phyloP scores from a whole-genome alignment of 345 rosid genomes.

The Turritis glabra region DNA sequence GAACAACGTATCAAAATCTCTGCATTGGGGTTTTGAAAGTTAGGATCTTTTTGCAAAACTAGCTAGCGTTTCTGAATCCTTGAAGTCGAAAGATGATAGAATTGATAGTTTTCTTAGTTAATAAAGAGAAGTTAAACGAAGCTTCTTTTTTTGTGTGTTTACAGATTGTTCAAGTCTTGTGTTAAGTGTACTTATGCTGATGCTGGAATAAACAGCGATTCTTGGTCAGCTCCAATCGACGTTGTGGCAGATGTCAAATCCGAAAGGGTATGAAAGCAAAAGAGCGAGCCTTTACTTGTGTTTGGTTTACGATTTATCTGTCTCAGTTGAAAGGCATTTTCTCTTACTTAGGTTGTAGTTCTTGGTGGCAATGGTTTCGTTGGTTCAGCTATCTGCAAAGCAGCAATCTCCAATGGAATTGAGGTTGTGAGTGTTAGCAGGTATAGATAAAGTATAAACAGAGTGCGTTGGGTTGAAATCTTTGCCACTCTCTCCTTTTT shows the following conservation, averaged over 20 bases:
- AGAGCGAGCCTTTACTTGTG: background rate
- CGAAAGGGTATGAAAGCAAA: conserved; percentile 57
- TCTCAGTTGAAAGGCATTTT: conserved; percentile 2
- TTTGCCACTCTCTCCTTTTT: background rate
- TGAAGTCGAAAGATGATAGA: background rate
- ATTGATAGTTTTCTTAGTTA: background rate
- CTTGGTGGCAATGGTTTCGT: conserved; percentile 90
- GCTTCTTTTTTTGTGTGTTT: background rate
- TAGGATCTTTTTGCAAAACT: background rate
- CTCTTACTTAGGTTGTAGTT: conserved; percentile 73
- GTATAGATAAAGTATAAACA: conserved; percentile 33
- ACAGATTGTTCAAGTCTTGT: conserved; percentile 56
- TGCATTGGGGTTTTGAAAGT: conserved; percentile 8
- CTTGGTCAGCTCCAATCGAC: conserved; percentile 61
- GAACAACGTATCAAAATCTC: background rate
- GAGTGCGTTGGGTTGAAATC: background rate
- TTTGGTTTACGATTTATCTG: background rate
- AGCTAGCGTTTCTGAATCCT: background rate
- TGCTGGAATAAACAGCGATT: conserved; percentile 48
- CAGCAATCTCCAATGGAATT: conserved; percentile 78
- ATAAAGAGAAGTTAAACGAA: background rate
- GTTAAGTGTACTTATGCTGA: conserved; percentile 67
- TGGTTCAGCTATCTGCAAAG: conserved; percentile 94
- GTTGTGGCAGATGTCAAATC: conserved; percentile 74
- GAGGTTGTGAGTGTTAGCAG: conserved; percentile 92